Percentiles rank a stretch among this genome's conserved stretches.
Conservation (phyloP, 768 basidiomycete genomes). For the Austroboletus festivus region DNA sequence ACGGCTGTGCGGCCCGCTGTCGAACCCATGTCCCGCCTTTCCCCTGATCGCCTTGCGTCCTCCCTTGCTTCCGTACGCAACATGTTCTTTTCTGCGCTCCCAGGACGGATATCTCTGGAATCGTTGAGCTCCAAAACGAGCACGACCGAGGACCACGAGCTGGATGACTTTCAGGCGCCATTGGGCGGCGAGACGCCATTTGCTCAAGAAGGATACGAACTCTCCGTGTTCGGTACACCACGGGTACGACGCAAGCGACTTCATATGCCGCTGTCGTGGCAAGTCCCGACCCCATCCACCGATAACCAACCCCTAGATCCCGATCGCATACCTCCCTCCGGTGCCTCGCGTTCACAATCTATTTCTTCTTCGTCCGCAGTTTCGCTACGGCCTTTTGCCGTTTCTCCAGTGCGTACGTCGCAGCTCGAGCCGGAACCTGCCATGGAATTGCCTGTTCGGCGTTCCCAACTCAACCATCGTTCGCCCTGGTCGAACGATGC, state of each 20-base stretch:
- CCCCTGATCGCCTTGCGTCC: slow-evolving; percentile 12
- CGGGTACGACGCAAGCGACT: not conserved
- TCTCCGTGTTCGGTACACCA: slow-evolving; percentile 9
- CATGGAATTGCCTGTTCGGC: slow-evolving; percentile 28
- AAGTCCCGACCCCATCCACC: not conserved
- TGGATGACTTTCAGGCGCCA: slow-evolving; percentile 15
- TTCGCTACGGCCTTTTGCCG: slow-evolving; percentile 15
- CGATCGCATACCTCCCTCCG: not conserved
- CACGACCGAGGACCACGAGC: slow-evolving; percentile 28
- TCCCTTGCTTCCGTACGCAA: slow-evolving; percentile 20
- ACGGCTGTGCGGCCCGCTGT: not conserved
- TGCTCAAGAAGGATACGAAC: slow-evolving; percentile 11
- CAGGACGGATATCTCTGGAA: slow-evolving; percentile 29
- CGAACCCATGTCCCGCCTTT: not conserved
- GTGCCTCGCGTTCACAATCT: not conserved
- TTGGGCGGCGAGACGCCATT: not conserved
- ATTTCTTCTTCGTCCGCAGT: not conserved
- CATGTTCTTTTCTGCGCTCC: slow-evolving; percentile 23
- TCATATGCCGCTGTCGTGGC: not conserved
- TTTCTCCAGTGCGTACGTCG: slow-evolving; percentile 27
- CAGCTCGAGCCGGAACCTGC: slow-evolving; percentile 33
- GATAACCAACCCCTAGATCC: not conserved
- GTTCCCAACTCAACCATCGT: not conserved
- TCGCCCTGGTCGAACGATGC: not conserved
- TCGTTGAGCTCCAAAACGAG: slow-evolving; percentile 28